A percentile compares a stretch with the other conserved stretches of the same genome.
phyloP scores from a whole-genome alignment of 441 rosid species.

The Macaranga tanarius region DNA sequence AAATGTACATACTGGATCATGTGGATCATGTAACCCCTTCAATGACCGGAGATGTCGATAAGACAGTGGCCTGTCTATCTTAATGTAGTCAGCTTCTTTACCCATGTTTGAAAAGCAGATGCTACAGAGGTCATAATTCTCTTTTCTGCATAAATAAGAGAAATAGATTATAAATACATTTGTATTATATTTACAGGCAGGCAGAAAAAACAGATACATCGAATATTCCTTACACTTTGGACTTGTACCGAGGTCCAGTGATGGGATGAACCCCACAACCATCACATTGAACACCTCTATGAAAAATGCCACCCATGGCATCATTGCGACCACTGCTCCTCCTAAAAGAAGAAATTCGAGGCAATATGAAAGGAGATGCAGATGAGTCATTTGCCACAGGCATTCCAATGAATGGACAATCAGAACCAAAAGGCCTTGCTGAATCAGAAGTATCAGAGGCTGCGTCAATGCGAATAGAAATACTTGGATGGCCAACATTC shows the following conservation, averaged over 20 bases:
- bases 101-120: slow-evolving; percentile 76
- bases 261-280: slow-evolving; percentile 90
- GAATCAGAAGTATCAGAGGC: slow-evolving; percentile 18
- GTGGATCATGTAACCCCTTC: slow-evolving; percentile 37
- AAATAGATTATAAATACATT: not conserved
- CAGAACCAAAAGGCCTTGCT: slow-evolving; percentile 22
- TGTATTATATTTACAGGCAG: not conserved
- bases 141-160: slow-evolving; percentile 48
- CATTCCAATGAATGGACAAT: slow-evolving; percentile 65
- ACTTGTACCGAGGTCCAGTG: slow-evolving; percentile 81
- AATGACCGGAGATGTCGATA: slow-evolving; percentile 31
- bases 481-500: slow-evolving; percentile 18
- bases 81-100: slow-evolving; percentile 57
- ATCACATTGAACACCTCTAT: slow-evolving; percentile 79
- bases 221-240: slow-evolving; percentile 72
- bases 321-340: slow-evolving; percentile 35
- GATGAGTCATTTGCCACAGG: slow-evolving; percentile 27
- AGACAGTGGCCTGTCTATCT: slow-evolving; percentile 63
- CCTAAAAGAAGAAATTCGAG: slow-evolving; percentile 23
- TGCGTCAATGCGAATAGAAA: slow-evolving; percentile 16
- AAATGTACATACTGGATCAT: slow-evolving; percentile 36
- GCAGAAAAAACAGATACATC: not conserved
- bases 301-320: slow-evolving; percentile 50
- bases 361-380: slow-evolving; percentile 18
- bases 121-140: slow-evolving; percentile 83